These are phyloP conservation scores for Raddia distichophylla DNA, from an alignment of 176 grass and related monocot genomes.

Conservation along the genomic window DNA sequence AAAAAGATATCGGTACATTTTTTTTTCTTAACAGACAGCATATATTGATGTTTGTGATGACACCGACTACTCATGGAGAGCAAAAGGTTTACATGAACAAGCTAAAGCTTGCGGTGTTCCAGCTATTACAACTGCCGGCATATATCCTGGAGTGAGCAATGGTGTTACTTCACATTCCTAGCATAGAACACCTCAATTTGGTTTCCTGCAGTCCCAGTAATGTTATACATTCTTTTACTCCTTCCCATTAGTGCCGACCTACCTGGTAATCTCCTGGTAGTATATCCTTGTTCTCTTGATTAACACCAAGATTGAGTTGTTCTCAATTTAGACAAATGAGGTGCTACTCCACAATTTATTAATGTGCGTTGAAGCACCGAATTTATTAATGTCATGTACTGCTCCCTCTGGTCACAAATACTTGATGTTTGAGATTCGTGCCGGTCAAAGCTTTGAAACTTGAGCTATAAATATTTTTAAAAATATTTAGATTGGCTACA, in stretches of 20 bases:
- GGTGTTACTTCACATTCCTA: conserved; percentile 46
- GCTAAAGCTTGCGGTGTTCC: conserved; percentile 80
- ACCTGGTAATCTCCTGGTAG: background rate
- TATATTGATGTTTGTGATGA: conserved; percentile 95
- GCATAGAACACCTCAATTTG: background rate
- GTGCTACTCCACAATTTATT: background rate
- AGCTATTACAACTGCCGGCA: conserved; percentile 90
- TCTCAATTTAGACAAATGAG: background rate
- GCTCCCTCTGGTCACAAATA: too few relatives aligned
- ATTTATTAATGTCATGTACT: background rate
- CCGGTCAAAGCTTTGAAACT: too few relatives aligned
- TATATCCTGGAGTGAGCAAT: conserved; percentile 98
- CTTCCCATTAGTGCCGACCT: background rate
- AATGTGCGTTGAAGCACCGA: background rate
- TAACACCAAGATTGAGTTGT: background rate
- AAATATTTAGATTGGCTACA: too few relatives aligned
- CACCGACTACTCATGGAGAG: conserved; percentile 69
- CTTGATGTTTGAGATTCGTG: too few relatives aligned
- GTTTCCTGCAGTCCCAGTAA: background rate
- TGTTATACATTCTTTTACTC: background rate
- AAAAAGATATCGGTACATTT: background rate
- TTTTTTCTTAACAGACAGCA: conserved; percentile 62
- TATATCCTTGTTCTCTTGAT: background rate
- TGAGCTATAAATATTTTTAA: too few relatives aligned
- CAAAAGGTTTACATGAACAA: conserved; percentile 78